Percentiles rank a stretch among this genome's conserved stretches.
Conservation (phyloP, 1,139 yeast species). For the Lodderomyces pseudojiufengensis region DNA sequence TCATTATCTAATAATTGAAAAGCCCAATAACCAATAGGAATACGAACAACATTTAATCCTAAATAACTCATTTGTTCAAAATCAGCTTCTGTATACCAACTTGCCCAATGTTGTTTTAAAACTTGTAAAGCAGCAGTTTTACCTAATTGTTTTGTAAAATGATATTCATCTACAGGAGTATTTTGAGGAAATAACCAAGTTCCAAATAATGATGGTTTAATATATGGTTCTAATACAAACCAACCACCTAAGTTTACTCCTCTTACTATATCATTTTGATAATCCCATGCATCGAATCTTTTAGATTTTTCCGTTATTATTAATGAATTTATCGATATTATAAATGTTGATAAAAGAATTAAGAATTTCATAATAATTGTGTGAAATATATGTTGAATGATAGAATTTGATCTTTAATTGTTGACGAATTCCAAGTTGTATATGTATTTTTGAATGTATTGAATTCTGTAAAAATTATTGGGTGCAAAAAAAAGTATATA, state of each 20-base stretch:
- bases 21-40: slow-evolving; percentile 98
- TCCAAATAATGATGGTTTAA: slow-evolving; percentile 78
- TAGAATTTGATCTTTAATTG: slow-evolving; percentile 1
- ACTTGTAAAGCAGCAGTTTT: slow-evolving; percentile 49
- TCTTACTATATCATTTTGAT: slow-evolving; percentile 48
- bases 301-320: slow-evolving; percentile 8
- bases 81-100: slow-evolving; percentile 77
- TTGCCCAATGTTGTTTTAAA: slow-evolving; percentile 69
- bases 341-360: slow-evolving; percentile 3
- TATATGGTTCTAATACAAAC: slow-evolving; percentile 81
- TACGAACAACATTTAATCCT: slow-evolving; percentile 83
- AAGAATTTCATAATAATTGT: slow-evolving; percentile 5
- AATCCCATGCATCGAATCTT: slow-evolving; percentile 35
- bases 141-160: slow-evolving; percentile 63
- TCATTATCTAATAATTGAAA: slow-evolving; percentile 60
- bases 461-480: too few species aligned
- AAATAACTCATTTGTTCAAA: slow-evolving; percentile 54
- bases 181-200: slow-evolving; percentile 25
- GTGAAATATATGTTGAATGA: too few species aligned
- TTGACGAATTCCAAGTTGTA: too few species aligned
- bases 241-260: slow-evolving; percentile 94
- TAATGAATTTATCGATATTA: slow-evolving; percentile 4
- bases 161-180: slow-evolving; percentile 84
- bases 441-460: too few species aligned
- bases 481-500: too few species aligned